Percentiles rank a stretch among this genome's conserved stretches.
phyloP scores from a whole-genome alignment of 2,329 filamentous ascomycete genomes.

The Calycina marina region DNA sequence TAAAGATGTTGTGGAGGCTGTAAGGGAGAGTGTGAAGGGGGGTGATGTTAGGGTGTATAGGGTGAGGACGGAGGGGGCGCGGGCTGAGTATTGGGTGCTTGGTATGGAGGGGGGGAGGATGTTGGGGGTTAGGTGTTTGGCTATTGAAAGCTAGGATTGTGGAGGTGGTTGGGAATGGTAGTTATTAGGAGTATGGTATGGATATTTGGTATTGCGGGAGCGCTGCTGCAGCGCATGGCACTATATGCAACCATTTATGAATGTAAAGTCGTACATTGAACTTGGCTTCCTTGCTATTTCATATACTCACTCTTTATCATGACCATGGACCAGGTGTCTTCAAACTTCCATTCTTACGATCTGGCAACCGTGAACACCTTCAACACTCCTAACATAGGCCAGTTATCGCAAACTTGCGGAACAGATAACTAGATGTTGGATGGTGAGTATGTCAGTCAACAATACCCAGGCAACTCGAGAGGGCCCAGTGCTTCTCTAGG shows the following conservation, averaged over 20 bases:
- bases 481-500: too few relatives aligned
- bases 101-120: slow-evolving; percentile 46
- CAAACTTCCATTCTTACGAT: too few relatives aligned
- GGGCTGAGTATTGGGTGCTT: slow-evolving; percentile 70
- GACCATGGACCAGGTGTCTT: background rate
- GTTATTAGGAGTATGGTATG: background rate
- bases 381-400: too few relatives aligned
- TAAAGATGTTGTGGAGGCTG: slow-evolving; percentile 49
- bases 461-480: too few relatives aligned
- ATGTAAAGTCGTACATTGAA: too few relatives aligned
- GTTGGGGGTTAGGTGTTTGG: slow-evolving; percentile 65
- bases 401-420: too few relatives aligned
- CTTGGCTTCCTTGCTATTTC: background rate
- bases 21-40: slow-evolving; percentile 44
- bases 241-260: too few relatives aligned
- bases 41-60: slow-evolving; percentile 62
- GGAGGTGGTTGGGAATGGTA: background rate
- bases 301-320: background rate
- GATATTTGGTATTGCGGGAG: background rate
- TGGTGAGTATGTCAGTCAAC: too few relatives aligned
- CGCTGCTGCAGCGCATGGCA: too few relatives aligned
- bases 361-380: too few relatives aligned
- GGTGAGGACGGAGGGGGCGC: slow-evolving; percentile 45
- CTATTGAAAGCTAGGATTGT: slow-evolving; percentile 50
- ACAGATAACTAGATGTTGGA: too few relatives aligned